Conservation (phyloP, 179 eudicot genomes). For the Beta lomatogona region DNA sequence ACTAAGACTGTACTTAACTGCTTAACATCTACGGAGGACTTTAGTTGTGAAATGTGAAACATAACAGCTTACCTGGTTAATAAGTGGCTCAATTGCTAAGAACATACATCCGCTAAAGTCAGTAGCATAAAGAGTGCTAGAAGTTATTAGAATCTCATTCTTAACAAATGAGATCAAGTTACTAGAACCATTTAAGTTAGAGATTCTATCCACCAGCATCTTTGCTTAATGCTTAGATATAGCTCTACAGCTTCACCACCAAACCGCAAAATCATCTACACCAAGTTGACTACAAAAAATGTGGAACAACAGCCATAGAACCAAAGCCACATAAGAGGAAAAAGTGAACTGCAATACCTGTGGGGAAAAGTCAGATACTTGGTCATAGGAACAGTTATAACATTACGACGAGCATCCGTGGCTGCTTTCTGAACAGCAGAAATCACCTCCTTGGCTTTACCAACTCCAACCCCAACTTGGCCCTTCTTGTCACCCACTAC, state of each 20-base stretch:
- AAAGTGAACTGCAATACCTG: slow-evolving; percentile 45
- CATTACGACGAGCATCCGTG: slow-evolving; percentile 67
- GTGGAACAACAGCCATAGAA: not conserved
- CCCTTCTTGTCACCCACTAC: slow-evolving; percentile 92
- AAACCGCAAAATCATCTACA: slow-evolving; percentile 2
- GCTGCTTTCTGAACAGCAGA: slow-evolving; percentile 85
- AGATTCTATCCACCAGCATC: too few relatives aligned
- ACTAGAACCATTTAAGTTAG: too few relatives aligned
- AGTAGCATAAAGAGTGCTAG: too few relatives aligned
- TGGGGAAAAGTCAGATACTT: slow-evolving; percentile 87
- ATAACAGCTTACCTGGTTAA: too few relatives aligned
- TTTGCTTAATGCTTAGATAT: not conserved
- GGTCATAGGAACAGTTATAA: slow-evolving; percentile 74
- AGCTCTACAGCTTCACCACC: not conserved
- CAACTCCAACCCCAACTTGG: slow-evolving; percentile 88
- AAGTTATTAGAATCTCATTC: too few relatives aligned
- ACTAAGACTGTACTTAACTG: too few relatives aligned
- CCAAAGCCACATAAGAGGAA: not conserved
- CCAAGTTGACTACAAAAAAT: not conserved
- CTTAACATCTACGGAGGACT: too few relatives aligned
- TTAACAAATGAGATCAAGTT: too few relatives aligned
- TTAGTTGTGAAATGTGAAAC: too few relatives aligned
- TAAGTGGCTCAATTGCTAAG: too few relatives aligned
- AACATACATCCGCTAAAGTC: too few relatives aligned
- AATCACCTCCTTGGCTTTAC: slow-evolving; percentile 80